A percentile compares a stretch with the other conserved stretches of the same genome.
These are phyloP conservation scores for Irineochytrium annulatum DNA, from an alignment of 192 early-diverging fungal genomes.

Conservation along the genomic window DNA sequence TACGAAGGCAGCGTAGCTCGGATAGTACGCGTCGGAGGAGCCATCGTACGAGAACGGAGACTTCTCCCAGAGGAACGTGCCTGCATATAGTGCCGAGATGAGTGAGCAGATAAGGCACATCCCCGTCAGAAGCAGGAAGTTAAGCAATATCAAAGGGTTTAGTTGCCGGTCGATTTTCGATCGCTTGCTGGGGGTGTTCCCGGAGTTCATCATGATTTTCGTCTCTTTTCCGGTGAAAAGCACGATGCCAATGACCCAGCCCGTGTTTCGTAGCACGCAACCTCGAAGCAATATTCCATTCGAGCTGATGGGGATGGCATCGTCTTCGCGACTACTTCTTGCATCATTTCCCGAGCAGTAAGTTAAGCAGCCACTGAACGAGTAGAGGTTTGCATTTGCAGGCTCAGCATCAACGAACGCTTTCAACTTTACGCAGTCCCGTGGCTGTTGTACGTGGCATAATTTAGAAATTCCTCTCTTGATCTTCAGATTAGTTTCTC, in stretches of 20 bases:
- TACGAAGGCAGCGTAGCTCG: constrained; percentile 34
- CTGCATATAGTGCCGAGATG: constrained; percentile 37
- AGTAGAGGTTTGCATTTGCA: constrained; percentile 45
- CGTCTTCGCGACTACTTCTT: too few relatives aligned
- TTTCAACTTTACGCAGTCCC: constrained; percentile 53
- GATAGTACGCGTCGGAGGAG: constrained; percentile 26
- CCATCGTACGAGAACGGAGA: constrained; percentile 41
- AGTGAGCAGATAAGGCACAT: constrained; percentile 50
- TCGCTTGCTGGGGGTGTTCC: constrained; percentile 87
- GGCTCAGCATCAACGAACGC: constrained; percentile 41
- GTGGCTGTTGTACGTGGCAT: constrained; percentile 60
- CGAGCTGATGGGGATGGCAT: constrained; percentile 67
- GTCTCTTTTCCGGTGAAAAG: constrained; percentile 92
- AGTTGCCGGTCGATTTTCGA: constrained; percentile 86
- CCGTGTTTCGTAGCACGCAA: constrained; percentile 88
- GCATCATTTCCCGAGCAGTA: too few relatives aligned
- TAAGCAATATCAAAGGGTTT: constrained; percentile 75
- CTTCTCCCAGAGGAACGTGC: constrained; percentile 36
- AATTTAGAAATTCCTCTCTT: constrained; percentile 65
- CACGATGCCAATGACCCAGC: constrained; percentile 80
- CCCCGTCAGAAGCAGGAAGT: constrained; percentile 47
- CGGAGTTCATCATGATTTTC: constrained; percentile 94
- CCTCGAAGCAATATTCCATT: constrained; percentile 75
- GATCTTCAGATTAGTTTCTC: constrained; percentile 94
- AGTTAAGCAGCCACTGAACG: constrained; percentile 41